Base-by-base conservation (phyloP, 805 yeast species). In the Starmerella vaccinii region DNA sequence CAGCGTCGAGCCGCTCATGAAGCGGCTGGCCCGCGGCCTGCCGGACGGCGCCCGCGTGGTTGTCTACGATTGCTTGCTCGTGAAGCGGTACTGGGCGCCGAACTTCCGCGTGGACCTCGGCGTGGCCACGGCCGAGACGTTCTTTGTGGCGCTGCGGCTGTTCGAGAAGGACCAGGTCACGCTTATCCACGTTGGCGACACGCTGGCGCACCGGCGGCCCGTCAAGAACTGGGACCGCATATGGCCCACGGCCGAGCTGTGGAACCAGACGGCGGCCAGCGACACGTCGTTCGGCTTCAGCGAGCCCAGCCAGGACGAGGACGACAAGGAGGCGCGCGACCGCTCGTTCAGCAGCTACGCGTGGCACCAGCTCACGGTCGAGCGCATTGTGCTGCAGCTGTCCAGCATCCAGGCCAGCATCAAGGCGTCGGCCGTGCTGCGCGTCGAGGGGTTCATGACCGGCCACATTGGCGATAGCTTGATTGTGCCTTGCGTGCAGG, bases 51-150 rank as follows among this genome's bases (percentile, higher is more conserved):
- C 59, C 5, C 46, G 49, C 13, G 34, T 57, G 18, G 45, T 60
- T 15, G 51, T 59, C 6, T 60, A 56, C 51, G 58, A 60, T 30
- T 59, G 63, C 48, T 23, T 55, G 39, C 42, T 59, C 10, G 53
- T 56, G 21, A 54, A 54, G 26, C 53, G 55, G 23, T 54, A 51
- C 46, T 49, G 52, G 33, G 49, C 52, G 19, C 52, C 68, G 72
- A 59, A 66, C 63, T 55, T 64, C 64, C 43, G 40, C 12, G 52
- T 51, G 5, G 76, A 38, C 57, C 65, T 49, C 60, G 62, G 61
- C 5, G 53, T 57, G 3, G 44, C 51, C 19, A 53, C 55, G 3
- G 47, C 55, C 4, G 62, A 59, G 47, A 42, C 49, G 13, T 47
- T 59, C 10, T 44, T 50, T n/a, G 55, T 53, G 22, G 46, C 53